Evolutionary conservation across 345 rosid species (phyloP).

Genomic region (Cochlearia excelsa): DNA sequence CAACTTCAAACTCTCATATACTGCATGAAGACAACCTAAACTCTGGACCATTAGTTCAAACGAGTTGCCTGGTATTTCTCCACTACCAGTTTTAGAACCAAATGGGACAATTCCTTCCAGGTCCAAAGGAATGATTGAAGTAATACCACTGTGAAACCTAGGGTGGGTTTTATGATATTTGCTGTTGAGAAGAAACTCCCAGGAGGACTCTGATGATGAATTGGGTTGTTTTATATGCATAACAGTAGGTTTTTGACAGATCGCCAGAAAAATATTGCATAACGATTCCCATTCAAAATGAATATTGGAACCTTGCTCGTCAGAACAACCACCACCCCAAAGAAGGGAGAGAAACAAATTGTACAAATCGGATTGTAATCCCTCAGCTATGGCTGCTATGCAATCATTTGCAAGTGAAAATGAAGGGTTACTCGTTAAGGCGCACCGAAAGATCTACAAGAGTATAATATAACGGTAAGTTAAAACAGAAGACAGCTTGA

Average conservation of each 20-base stretch:
- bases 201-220: conserved; percentile 47
- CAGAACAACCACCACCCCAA: conserved; percentile 65
- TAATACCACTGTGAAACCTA: conserved; percentile 41
- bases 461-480: conserved; percentile 15
- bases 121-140: conserved; percentile 38
- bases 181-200: conserved; percentile 88
- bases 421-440: conserved; percentile 62
- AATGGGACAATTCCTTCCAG: conserved; percentile 34
- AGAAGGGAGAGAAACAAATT: conserved; percentile 72
- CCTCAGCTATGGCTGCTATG: conserved; percentile 84
- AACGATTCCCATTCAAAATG: conserved; percentile 75
- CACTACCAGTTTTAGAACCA: conserved; percentile 37
- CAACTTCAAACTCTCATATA: conserved; percentile 90
- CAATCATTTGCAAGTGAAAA: conserved; percentile 84
- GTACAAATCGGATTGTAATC: conserved; percentile 60
- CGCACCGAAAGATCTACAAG: conserved; percentile 79
- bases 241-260: conserved; percentile 51
- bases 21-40: conserved; percentile 81
- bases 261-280: conserved; percentile 53
- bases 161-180: conserved; percentile 70
- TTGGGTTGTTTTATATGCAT: conserved; percentile 38
- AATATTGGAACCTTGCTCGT: conserved; percentile 47
- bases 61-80: conserved; percentile 40
- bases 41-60: conserved; percentile 50
- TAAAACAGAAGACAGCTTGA: conserved; percentile 16